phyloP scores from a whole-genome alignment of 2,329 filamentous ascomycete genomes.

The Orbilia blumenaviensis region DNA sequence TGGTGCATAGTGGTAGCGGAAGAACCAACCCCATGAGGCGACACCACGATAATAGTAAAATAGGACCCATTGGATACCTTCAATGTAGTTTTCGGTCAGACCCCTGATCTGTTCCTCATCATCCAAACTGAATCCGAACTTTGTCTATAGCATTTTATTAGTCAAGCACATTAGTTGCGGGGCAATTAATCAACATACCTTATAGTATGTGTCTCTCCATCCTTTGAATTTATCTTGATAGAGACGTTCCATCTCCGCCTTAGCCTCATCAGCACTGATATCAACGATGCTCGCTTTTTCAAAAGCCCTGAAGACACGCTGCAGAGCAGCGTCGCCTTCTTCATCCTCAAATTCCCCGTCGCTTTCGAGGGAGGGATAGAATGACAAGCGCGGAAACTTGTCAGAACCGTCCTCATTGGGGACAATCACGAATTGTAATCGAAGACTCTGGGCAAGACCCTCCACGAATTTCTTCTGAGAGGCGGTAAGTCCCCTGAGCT shows the following conservation, averaged over 20 bases:
- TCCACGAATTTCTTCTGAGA: conserved; percentile 93
- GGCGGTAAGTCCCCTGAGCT: conserved; percentile 78
- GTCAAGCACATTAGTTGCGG: no score
- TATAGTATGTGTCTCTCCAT: conserved; percentile 96
- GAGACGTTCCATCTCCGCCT: conserved; percentile 79
- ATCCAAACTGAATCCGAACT: conserved; percentile 87
- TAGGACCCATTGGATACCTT: conserved; percentile 96
- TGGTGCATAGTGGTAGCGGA: conserved; percentile 93
- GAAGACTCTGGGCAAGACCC: conserved; percentile 77
- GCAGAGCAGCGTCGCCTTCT: conserved; percentile 82
- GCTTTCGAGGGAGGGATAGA: conserved; percentile 67
- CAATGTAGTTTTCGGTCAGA: conserved; percentile 93
- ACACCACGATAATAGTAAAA: conserved; percentile 98
- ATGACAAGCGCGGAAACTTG: conserved; percentile 72
- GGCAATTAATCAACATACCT: conserved; percentile 57
- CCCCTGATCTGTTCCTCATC: conserved; percentile 81
- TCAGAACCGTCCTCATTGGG: conserved; percentile 73
- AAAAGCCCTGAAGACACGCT: conserved; percentile 86
- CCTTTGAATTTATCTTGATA: conserved; percentile 89
- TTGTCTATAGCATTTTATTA: conserved; percentile 64
- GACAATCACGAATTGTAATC: conserved; percentile 72
- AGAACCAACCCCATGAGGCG: conserved; percentile 98
- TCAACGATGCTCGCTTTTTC: conserved; percentile 89
- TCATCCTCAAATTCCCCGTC: conserved; percentile 76
- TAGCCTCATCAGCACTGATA: conserved; percentile 78